phyloP scores from a whole-genome alignment of 2,329 filamentous ascomycete genomes.

The Epichloe elymi region DNA sequence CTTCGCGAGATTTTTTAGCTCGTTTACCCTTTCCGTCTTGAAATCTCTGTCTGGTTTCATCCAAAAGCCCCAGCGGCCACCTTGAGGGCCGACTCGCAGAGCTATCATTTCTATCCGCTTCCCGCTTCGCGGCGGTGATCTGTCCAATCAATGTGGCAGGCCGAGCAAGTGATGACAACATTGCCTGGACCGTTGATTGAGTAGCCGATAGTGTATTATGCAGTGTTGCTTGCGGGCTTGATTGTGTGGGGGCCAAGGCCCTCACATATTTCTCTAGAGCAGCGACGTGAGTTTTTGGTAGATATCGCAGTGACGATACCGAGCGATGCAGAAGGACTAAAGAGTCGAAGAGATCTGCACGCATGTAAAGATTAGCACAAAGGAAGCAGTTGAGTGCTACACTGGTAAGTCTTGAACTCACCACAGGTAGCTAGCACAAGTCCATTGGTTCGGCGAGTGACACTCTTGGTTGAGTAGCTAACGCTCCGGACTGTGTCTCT shows the following conservation, averaged over 20 bases:
- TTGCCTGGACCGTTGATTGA: constrained; percentile 71
- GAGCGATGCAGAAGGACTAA: constrained; percentile 40
- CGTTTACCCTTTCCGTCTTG: constrained; percentile 77
- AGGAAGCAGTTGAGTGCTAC: not conserved
- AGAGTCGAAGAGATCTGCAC: constrained; percentile 54
- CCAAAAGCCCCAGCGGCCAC: constrained; percentile 71
- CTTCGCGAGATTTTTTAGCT: constrained; percentile 53
- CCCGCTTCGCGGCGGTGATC: constrained; percentile 61
- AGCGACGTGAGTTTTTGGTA: constrained; percentile 53
- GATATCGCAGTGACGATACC: constrained; percentile 45
- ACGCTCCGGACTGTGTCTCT: constrained; percentile 79
- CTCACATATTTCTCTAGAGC: constrained; percentile 63
- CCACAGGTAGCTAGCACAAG: constrained; percentile 51
- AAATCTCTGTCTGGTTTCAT: constrained; percentile 72
- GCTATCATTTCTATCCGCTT: constrained; percentile 64
- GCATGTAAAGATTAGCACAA: not conserved
- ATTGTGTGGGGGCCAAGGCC: constrained; percentile 52
- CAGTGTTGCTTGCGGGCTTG: constrained; percentile 59
- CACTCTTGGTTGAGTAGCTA: constrained; percentile 68
- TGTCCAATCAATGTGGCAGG: constrained; percentile 65
- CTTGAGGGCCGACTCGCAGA: constrained; percentile 61
- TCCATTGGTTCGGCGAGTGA: constrained; percentile 67
- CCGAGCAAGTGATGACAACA: constrained; percentile 65
- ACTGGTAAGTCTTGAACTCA: constrained; percentile 20
- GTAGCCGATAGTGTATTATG: constrained; percentile 66